Conservation (phyloP, 2,329 filamentous ascomycete genomes). For the Magnaporthales sp. region DNA sequence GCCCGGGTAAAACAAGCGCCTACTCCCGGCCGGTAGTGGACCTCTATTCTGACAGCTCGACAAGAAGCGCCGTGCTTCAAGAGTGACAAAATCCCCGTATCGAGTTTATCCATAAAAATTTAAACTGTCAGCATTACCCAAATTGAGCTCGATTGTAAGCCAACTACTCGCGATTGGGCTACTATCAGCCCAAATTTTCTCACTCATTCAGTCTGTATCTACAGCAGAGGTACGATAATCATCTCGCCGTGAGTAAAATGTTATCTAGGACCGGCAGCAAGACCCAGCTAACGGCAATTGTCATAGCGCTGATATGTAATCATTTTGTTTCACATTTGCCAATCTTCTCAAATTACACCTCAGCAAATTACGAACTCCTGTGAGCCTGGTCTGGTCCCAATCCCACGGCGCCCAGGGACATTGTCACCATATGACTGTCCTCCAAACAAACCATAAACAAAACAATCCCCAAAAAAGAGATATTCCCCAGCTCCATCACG, state of each 20-base stretch:
- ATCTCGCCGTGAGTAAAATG: background rate
- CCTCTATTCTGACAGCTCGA: background rate
- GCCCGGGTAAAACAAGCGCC: background rate
- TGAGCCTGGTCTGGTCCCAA: too few relatives aligned
- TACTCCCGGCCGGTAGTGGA: background rate
- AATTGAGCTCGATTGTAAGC: background rate
- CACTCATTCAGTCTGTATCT: background rate
- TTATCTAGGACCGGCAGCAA: background rate
- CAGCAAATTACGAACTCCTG: background rate
- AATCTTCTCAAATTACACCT: background rate
- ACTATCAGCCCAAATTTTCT: background rate
- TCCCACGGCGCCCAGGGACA: background rate
- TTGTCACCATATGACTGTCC: background rate
- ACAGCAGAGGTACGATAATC: background rate
- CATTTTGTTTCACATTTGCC: background rate
- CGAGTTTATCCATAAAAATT: background rate
- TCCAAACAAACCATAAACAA: background rate
- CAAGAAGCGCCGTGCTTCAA: background rate
- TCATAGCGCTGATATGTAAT: background rate
- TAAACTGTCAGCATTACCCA: background rate
- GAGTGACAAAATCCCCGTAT: background rate
- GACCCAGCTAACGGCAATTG: background rate
- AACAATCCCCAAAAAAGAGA: background rate
- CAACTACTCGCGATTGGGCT: background rate
- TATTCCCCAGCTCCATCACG: background rate